These are phyloP conservation scores for Ophiocordyceps polyrhachis-furcata DNA, from an alignment of 2,329 filamentous ascomycete species.

Conservation along the genomic window DNA sequence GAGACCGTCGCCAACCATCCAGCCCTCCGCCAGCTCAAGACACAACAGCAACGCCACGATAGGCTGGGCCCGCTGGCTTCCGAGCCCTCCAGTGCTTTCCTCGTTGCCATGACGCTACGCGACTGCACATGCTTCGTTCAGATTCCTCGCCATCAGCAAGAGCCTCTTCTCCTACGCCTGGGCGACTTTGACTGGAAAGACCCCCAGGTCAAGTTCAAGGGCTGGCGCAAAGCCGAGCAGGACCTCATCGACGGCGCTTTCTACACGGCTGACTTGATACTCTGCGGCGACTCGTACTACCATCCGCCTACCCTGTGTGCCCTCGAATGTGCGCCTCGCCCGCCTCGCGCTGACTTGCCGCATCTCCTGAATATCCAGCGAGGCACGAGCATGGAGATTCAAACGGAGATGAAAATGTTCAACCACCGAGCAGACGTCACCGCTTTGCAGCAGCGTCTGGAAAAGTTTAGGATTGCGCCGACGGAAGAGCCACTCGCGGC, in stretches of 20 bases:
- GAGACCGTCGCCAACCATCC: slow-evolving; percentile 13
- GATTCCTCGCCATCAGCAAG: slow-evolving; percentile 19
- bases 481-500: neutral
- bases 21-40: slow-evolving; percentile 15
- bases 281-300: slow-evolving; percentile 15
- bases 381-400: neutral
- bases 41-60: slow-evolving; percentile 23
- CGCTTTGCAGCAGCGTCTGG: slow-evolving; percentile 2
- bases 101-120: slow-evolving; percentile 60
- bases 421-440: slow-evolving; percentile 6
- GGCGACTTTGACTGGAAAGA: slow-evolving; percentile 68
- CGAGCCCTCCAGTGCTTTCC: slow-evolving; percentile 26
- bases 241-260: slow-evolving; percentile 48
- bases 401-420: slow-evolving; percentile 4
- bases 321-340: slow-evolving; percentile 11
- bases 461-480: slow-evolving; percentile 1
- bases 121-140: slow-evolving; percentile 62
- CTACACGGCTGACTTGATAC: slow-evolving; percentile 33
- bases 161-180: slow-evolving; percentile 36
- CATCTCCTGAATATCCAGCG: slow-evolving; percentile 7
- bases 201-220: slow-evolving; percentile 41
- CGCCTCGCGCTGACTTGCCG: slow-evolving; percentile 3
- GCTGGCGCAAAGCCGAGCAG: slow-evolving; percentile 48
- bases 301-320: slow-evolving; percentile 17
- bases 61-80: slow-evolving; percentile 22